A percentile compares a stretch with the other conserved stretches of the same genome.
These are phyloP conservation scores for Lunularia cruciata DNA, from an alignment of 225 moss, liverwort and hornwort species.

Conservation along the genomic window DNA sequence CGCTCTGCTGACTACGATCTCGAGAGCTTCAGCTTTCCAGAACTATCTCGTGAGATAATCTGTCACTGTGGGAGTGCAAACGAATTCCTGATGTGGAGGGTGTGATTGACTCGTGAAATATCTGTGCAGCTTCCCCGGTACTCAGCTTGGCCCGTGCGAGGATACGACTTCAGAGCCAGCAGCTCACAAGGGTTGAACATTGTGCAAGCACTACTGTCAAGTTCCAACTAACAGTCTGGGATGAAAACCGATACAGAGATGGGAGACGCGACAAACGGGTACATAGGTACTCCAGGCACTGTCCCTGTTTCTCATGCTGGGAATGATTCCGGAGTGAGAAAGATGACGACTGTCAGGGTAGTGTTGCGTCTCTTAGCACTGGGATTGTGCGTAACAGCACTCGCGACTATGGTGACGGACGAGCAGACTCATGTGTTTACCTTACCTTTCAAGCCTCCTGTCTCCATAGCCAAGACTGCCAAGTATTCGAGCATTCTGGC, in stretches of 20 bases:
- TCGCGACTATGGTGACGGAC: conserved; percentile 26
- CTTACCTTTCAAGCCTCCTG: conserved; percentile 9
- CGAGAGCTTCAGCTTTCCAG: no score
- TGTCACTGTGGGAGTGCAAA: no score
- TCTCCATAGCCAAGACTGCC: conserved; percentile 7
- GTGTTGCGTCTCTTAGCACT: conserved; percentile 19
- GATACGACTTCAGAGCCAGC: neutral
- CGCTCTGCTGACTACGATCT: no score
- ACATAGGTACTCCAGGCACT: conserved; percentile 12
- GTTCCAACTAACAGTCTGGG: neutral
- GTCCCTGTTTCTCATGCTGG: conserved; percentile 22
- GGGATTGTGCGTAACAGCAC: conserved; percentile 8
- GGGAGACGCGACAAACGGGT: conserved; percentile 20
- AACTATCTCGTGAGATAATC: no score
- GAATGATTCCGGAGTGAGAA: neutral
- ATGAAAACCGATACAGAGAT: conserved; percentile 23
- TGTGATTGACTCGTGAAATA: neutral
- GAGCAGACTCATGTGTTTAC: conserved; percentile 13
- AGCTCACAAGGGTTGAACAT: no score
- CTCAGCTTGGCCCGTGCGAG: neutral
- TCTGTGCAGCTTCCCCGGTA: neutral
- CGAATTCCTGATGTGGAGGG: neutral
- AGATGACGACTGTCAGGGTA: neutral
- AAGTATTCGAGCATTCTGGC: conserved; percentile 14
- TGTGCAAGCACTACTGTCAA: no score